A percentile compares a stretch with the other conserved stretches of the same genome.
Evolutionary conservation across 306 rosid species (phyloP).

Genomic region (Malus asiatica): DNA sequence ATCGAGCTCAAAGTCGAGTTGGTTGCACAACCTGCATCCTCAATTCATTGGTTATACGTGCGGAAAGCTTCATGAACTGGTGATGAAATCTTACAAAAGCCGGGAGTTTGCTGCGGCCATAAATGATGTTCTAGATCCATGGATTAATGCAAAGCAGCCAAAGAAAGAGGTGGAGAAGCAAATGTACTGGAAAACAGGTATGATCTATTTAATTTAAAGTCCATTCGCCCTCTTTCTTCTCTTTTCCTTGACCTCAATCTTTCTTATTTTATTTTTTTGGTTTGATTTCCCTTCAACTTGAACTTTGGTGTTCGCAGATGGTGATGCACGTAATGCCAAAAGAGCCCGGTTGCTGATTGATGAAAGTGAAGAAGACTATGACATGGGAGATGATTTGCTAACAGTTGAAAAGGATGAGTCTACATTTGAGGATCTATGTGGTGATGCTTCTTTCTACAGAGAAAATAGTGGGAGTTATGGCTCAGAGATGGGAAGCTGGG

Average conservation of each 20-base stretch:
- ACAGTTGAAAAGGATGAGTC: conserved; percentile 42
- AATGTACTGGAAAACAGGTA: conserved; percentile 84
- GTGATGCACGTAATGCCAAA: conserved; percentile 62
- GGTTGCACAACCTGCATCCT: conserved; percentile 57
- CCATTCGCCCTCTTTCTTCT: neutral
- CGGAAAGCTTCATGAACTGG: conserved; percentile 88
- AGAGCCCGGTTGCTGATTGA: conserved; percentile 64
- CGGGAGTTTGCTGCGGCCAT: conserved; percentile 94
- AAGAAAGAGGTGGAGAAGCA: conserved; percentile 86
- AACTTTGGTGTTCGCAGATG: conserved; percentile 33
- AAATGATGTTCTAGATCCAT: conserved; percentile 94
- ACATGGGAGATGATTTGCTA: conserved; percentile 41
- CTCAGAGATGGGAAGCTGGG: conserved; percentile 60
- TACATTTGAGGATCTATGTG: conserved; percentile 69
- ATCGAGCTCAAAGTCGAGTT: conserved; percentile 15
- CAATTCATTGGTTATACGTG: conserved; percentile 86
- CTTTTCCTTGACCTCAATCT: neutral
- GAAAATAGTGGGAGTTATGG: conserved; percentile 36
- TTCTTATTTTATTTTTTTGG: neutral
- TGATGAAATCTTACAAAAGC: conserved; percentile 88
- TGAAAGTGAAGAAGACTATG: conserved; percentile 67
- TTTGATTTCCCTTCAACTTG: neutral
- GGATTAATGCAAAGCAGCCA: conserved; percentile 93
- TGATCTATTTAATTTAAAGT: conserved; percentile 1
- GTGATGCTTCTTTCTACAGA: conserved; percentile 43